phyloP scores from a whole-genome alignment of 2,329 filamentous ascomycete genomes.

The Ceratocystis lukuohia region DNA sequence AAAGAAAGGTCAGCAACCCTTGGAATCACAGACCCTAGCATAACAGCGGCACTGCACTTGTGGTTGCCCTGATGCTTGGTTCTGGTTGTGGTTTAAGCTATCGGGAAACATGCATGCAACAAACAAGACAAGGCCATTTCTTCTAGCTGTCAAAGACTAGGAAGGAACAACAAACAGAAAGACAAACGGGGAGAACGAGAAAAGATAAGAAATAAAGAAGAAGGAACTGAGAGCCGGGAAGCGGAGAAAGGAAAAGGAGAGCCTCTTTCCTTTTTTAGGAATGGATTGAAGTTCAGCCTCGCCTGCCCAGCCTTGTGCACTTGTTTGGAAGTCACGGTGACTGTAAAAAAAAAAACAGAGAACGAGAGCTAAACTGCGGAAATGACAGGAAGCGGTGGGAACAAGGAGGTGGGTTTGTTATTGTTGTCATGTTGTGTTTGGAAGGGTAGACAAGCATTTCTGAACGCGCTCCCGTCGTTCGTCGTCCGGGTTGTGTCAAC shows the following conservation, averaged over 20 bases:
- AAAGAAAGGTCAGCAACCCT: background rate
- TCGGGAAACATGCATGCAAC: background rate
- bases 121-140: background rate
- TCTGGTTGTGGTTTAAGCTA: background rate
- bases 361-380: too few relatives aligned
- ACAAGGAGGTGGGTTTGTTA: too few relatives aligned
- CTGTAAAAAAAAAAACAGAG: background rate
- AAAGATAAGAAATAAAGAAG: background rate
- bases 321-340: background rate
- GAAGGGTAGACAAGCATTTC: too few relatives aligned
- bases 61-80: background rate
- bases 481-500: background rate
- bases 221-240: background rate
- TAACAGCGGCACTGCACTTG: background rate
- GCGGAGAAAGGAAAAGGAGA: background rate
- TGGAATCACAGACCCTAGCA: background rate
- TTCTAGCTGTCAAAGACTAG: background rate
- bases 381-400: too few relatives aligned
- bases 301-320: background rate
- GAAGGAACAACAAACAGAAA: background rate
- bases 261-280: background rate
- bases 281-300: background rate
- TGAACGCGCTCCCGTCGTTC: too few relatives aligned
- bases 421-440: background rate
- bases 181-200: background rate